Conservation (phyloP, 805 yeast genomes). For the Candida gorgasii region DNA sequence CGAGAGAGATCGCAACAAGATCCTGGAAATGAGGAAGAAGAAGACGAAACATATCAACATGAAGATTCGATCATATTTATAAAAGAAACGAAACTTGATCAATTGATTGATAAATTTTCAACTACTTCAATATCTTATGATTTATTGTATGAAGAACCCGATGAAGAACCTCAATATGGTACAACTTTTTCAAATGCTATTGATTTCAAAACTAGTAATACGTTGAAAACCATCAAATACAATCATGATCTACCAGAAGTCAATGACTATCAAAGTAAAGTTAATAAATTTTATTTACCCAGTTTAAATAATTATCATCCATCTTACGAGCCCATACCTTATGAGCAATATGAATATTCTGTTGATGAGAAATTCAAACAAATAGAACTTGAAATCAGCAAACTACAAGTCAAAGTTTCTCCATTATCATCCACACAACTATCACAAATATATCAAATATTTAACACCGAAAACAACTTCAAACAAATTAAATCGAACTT, state of each 20-base stretch:
- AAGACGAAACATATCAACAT: background rate
- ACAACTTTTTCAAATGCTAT: slow-evolving; percentile 16
- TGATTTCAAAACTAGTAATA: slow-evolving; percentile 9
- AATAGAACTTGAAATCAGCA: slow-evolving; percentile 18
- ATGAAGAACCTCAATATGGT: slow-evolving; percentile 14
- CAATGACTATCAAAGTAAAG: slow-evolving; percentile 13
- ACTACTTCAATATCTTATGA: slow-evolving; percentile 3
- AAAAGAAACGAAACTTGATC: slow-evolving; percentile 5
- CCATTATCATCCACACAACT: slow-evolving; percentile 17
- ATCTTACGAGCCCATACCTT: background rate
- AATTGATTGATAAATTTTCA: slow-evolving; percentile 3
- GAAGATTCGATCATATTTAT: slow-evolving; percentile 3
- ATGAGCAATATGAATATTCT: slow-evolving; percentile 7
- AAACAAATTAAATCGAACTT: slow-evolving; percentile 17
- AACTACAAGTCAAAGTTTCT: slow-evolving; percentile 11
- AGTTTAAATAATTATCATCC: slow-evolving; percentile 9
- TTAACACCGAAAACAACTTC: slow-evolving; percentile 13
- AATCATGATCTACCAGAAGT: slow-evolving; percentile 11
- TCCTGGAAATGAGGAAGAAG: no score
- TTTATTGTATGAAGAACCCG: background rate
- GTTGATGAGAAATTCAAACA: slow-evolving; percentile 15
- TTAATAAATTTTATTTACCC: slow-evolving; percentile 15
- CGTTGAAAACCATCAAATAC: slow-evolving; percentile 13
- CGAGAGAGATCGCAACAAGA: no score
- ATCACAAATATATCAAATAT: slow-evolving; percentile 13